Conservation (phyloP, 306 rosid genomes). For the Sechiopsis laciniata region DNA sequence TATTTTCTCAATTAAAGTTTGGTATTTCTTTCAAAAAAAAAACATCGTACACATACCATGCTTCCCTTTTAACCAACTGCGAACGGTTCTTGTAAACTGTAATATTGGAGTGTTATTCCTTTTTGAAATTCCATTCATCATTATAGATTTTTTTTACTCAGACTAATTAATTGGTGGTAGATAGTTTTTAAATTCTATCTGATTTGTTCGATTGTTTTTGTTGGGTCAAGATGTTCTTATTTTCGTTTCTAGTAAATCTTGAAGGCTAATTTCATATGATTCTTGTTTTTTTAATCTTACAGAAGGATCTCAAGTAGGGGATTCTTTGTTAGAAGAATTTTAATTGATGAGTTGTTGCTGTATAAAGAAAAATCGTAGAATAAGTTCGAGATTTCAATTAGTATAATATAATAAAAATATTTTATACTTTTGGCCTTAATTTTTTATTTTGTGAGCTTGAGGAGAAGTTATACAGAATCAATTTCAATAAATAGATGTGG, state of each 20-base stretch:
- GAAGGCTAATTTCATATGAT: background rate
- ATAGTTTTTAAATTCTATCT: background rate
- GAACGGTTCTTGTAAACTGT: too few relatives aligned
- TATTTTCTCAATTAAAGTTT: too few relatives aligned
- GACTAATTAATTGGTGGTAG: constrained; percentile 3
- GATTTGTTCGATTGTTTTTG: background rate
- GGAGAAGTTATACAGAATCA: background rate
- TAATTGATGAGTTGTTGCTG: background rate
- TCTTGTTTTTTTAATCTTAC: background rate
- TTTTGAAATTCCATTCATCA: too few relatives aligned
- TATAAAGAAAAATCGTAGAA: background rate
- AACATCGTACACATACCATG: too few relatives aligned
- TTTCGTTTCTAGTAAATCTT: background rate
- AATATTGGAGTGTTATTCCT: too few relatives aligned
- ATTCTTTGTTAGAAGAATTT: background rate
- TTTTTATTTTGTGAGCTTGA: background rate
- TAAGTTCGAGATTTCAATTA: background rate
- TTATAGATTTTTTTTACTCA: too few relatives aligned
- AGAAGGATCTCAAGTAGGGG: constrained; percentile 4
- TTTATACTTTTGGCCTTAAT: background rate
- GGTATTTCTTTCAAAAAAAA: too few relatives aligned
- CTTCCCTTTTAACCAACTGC: too few relatives aligned
- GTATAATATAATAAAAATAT: background rate
- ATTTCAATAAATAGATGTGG: constrained; percentile 1
- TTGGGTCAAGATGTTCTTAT: background rate